phyloP scores from a whole-genome alignment of 2,329 filamentous ascomycete species.

The Colletotrichum melonis region DNA sequence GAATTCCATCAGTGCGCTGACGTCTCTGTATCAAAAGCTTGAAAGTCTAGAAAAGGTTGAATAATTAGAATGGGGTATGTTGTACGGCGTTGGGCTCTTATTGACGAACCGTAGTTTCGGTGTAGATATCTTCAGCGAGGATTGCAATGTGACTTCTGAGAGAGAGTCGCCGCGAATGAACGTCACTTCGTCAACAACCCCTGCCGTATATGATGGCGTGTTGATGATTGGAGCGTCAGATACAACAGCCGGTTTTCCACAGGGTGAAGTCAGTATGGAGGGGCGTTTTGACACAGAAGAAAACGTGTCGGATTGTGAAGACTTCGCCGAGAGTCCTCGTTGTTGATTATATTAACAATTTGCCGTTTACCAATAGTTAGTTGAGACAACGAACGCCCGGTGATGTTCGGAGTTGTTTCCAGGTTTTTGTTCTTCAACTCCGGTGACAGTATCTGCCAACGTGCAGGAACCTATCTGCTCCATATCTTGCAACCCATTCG shows the following conservation, averaged over 20 bases:
- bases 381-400: neutral
- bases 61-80: neutral
- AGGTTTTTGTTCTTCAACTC: neutral
- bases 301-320: neutral
- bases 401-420: conserved; percentile 9
- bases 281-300: neutral
- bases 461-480: neutral
- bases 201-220: neutral
- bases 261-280: neutral
- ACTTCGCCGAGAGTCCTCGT: neutral
- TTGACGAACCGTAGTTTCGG: neutral
- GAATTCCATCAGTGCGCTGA: neutral
- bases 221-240: neutral
- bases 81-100: neutral
- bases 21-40: no score
- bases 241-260: no score
- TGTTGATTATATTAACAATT: neutral
- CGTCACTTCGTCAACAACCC: neutral
- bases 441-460: neutral
- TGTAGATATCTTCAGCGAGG: neutral
- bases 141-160: no score
- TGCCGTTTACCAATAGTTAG: neutral
- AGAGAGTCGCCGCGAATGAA: neutral
- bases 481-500: neutral
- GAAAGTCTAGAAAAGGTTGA: neutral